Evolutionary conservation across 1,284 basidiomycete species (phyloP), one percentile per base, ranked within the genome.

Genomic region (Mycena citricolor): DNA sequence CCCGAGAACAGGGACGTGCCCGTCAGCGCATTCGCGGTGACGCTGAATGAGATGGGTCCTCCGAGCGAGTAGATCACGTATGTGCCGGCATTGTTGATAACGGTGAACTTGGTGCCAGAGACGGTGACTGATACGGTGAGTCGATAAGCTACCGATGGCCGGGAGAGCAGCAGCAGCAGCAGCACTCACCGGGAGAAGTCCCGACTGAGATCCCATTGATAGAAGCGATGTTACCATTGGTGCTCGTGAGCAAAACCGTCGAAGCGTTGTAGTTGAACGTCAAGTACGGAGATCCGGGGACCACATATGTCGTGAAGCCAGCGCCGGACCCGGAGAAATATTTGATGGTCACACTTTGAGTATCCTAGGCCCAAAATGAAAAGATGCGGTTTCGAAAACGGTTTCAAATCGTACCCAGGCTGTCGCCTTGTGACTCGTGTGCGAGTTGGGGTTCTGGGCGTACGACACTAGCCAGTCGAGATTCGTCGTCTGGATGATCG

Each of bases 201-300:
- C 39, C 42, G 13, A 65, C 39, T 5, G 48, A 41, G 11, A 34
- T 55, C n/a, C 61, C 61, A 35, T 53, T 56, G 19, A 66, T 59
- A 5, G 59, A 60, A 5, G 55, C 51, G 25, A 66, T 63, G 22
- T 51, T 49, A 4, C 64, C 64, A 29, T 62, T 51, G 14, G 31
- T 38, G 32, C 61, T 64, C 6, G 58, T 60, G 39, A 66, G 53
- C 20, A 50, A 47, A n/a, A 64, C 61, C 1, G 62, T 66, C 2
- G 63, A 60, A 11, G 49, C 47, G 6, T 54, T 52, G 39, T 55
- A 66, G 12, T 53, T 50, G 32, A 66, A 63, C 6, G 63, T 64
- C 35, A 66, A 54, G 31, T 64, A 66, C 3, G 63, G 63, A 2
- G 64, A 63, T 4, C 64, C 64, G 8, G 64, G 64, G 2, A 65